phyloP scores from a whole-genome alignment of 2,329 filamentous ascomycete genomes.

The Metarhizium rileyi region DNA sequence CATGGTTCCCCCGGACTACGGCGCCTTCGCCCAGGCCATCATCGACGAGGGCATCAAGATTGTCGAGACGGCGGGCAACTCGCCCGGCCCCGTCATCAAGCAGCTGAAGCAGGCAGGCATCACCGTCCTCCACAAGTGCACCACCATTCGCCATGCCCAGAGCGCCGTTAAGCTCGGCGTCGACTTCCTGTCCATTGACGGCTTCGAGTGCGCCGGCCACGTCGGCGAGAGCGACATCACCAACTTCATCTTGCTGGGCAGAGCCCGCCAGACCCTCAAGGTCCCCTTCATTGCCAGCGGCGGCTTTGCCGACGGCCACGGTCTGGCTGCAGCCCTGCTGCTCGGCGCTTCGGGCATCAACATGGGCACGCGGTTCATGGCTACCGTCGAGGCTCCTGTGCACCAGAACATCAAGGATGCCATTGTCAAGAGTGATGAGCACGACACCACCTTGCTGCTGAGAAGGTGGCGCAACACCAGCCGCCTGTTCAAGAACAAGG shows the following conservation, averaged over 20 bases:
- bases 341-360: conserved; percentile 92
- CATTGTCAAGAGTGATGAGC: conserved; percentile 82
- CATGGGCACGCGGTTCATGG: conserved; percentile 98
- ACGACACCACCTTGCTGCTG: conserved; percentile 81
- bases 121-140: conserved; percentile 93
- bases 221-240: conserved; percentile 82
- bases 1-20: conserved; percentile 84
- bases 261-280: conserved; percentile 72
- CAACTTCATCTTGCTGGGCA: conserved; percentile 78
- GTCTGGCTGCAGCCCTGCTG: conserved; percentile 79
- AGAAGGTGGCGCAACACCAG: conserved; percentile 89
- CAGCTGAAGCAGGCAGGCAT: conserved; percentile 72
- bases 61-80: conserved; percentile 87
- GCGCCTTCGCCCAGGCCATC: conserved; percentile 80
- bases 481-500: conserved; percentile 82
- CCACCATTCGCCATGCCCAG: conserved; percentile 85
- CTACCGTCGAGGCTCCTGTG: conserved; percentile 84
- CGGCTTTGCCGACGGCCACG: conserved; percentile 90
- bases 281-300: conserved; percentile 94
- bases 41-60: conserved; percentile 88
- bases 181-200: conserved; percentile 93
- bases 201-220: conserved; percentile 92
- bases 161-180: conserved; percentile 90
- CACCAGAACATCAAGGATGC: conserved; percentile 89
- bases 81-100: conserved; percentile 79